Base-by-base conservation (phyloP, 2,329 filamentous ascomycete species). In the Sporothrix humicola region DNA sequence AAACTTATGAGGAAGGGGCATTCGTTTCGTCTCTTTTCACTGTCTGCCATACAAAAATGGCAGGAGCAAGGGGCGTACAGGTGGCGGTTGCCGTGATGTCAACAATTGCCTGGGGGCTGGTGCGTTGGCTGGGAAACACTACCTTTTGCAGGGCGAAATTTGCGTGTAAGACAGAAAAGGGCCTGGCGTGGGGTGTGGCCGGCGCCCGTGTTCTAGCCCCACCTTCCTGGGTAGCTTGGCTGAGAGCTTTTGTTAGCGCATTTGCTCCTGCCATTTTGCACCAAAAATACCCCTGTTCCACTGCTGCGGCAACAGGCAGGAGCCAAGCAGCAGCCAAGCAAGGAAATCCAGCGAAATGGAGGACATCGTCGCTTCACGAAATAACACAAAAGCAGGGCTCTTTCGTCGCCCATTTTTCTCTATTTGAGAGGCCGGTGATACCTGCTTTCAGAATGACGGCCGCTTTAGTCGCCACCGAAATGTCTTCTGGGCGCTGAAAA, bases 11-110 rank as follows among this genome's bases (percentile, higher is more conserved):
- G 17, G 59, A 58, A 52, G 48, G 50, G 42, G 23, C 20, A 20
- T 23, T n/a, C 50, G 23, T 56, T 50, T 69, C 50, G 66, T 69
- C 66, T 56, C 37, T 48, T 9, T 70, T n/a, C n/a, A n/a, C 37
- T 15, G 52, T 23, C 37, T 26, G n/a, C 46, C 52, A 70, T 44
- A 46, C 59, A 23, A 65, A 59, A 23, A 42, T 42, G 70, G 70
- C 70, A 54, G 48, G 71, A 17, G 52, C 71, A 66, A 59, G 50
- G 70, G 23, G 50, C 31, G 48, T 50, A 58, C 31, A 37, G 31
- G 66, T 61, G 71, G 46, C 44, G 73, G 50, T 71, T 71, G 73
- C 70, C 70, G 73, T 56, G 75, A 76, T 76, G 73, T 76, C 74
- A 76, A 76, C 72, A 76, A 23, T 59, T 42, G 23, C n/a, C 15